Conservation (phyloP, 2,329 filamentous ascomycete species). For the Nigrograna mackinnonii region DNA sequence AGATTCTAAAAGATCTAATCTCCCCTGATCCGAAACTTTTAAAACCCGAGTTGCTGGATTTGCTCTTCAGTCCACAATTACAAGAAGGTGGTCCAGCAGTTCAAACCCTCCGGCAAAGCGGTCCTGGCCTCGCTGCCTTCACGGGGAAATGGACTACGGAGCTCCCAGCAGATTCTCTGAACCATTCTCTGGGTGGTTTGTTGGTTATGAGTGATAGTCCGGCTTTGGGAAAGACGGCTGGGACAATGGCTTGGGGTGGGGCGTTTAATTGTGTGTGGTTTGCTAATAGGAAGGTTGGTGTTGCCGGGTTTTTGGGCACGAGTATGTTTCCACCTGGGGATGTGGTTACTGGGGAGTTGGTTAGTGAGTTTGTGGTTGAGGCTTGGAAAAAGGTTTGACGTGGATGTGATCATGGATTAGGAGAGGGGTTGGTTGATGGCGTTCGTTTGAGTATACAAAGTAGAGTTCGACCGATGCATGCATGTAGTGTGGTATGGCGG, state of each 20-base stretch:
- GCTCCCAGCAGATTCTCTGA: conserved; percentile 3
- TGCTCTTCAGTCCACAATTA: conserved; percentile 27
- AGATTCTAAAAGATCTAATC: conserved; percentile 22
- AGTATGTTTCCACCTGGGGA: conserved; percentile 16
- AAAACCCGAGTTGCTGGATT: conserved; percentile 16
- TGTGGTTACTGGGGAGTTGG: conserved; percentile 7
- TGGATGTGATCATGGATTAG: no score
- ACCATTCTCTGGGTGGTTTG: conserved; percentile 16
- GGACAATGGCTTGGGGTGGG: conserved; percentile 20
- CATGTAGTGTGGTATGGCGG: no score
- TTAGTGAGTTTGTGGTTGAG: conserved; percentile 12
- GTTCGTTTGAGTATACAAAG: no score
- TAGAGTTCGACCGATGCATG: no score
- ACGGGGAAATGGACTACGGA: conserved; percentile 8
- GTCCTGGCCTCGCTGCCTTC: conserved; percentile 10
- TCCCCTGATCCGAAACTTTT: conserved; percentile 17
- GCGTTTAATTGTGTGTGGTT: conserved; percentile 19
- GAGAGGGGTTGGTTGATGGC: no score
- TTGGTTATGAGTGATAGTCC: conserved; percentile 13
- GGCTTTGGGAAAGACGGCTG: conserved; percentile 10
- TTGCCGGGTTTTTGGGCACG: conserved; percentile 16
- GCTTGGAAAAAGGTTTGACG: conserved; percentile 14
- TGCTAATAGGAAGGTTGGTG: conserved; percentile 12
- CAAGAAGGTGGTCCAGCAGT: conserved; percentile 21
- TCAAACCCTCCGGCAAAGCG: conserved; percentile 25